These are phyloP conservation scores for Gnomoniopsis sp. DNA, from an alignment of 2,329 filamentous ascomycete genomes.

Conservation along the genomic window DNA sequence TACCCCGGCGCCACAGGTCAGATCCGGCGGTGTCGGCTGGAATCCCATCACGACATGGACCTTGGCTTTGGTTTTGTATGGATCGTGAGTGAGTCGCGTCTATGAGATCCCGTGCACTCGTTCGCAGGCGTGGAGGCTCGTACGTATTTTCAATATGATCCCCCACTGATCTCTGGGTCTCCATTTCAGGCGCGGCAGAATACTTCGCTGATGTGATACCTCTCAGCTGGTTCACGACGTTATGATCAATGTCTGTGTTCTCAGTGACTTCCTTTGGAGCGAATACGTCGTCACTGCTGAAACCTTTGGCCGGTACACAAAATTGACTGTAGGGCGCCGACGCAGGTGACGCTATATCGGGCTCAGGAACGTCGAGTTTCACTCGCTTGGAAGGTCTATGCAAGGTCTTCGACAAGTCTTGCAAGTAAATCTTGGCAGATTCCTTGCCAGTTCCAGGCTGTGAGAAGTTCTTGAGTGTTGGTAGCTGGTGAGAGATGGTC, in stretches of 20 bases:
- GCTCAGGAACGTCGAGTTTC: neutral
- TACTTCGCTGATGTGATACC: neutral
- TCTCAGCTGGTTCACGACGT: neutral
- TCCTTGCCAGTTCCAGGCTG: neutral
- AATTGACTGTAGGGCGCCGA: neutral
- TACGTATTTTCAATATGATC: neutral
- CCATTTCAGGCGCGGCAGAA: neutral
- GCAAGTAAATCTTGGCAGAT: neutral
- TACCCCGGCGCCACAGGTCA: neutral
- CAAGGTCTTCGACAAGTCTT: neutral
- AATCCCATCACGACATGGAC: neutral
- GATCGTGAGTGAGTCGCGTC: neutral
- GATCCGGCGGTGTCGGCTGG: neutral
- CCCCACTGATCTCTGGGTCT: neutral
- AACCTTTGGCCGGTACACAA: neutral
- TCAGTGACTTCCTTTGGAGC: neutral
- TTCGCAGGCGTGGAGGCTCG: neutral
- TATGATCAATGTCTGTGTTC: neutral
- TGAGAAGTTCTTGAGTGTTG: neutral
- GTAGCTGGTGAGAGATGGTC: neutral
- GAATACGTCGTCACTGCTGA: constrained; percentile 6
- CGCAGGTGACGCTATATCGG: neutral
- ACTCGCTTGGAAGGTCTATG: neutral
- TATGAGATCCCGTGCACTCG: neutral
- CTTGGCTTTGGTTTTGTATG: neutral